Base-by-base conservation (phyloP, 352 stramenopile species). In the Globisporangium paroecandrum region DNA sequence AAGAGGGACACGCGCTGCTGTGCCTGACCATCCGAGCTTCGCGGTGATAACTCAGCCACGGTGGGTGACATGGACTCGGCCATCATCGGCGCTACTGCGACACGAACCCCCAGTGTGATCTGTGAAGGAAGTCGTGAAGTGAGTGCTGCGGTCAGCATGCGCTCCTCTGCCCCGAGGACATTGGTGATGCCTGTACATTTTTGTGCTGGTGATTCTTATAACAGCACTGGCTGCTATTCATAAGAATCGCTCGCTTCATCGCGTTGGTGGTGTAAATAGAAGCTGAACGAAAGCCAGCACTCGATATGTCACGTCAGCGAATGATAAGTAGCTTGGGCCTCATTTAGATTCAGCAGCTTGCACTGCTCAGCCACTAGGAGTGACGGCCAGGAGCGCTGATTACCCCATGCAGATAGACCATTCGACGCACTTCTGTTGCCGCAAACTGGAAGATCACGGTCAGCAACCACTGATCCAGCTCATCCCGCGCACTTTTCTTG, bases 311-410 rank as follows among this genome's bases (percentile, higher is more conserved):
- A 49, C 41, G 41, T 49, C 41, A 49, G 15, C 15, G 15, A 49
- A 1, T 22, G 41, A 10, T 49, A 9, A 22, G n/a, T n/a, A 10
- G 41, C 41, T 20, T 49, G 13, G 41, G 15, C 15, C 22, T n/a
- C 41, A 49, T 10, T 49, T 49, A 49, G 15, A 49, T 22, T 15
- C 51, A 18, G 10, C 12, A 58, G 24, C 51, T 57, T 12, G 12
- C 53, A 13, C 24, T 12, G 51, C n/a, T 36, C 24, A 36, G 53
- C 29, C 25, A 3, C 29, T 27, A 65, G 15, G 59, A 53, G 41
- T 64, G 41, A 20, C 59, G 59, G 9, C 59, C 59, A n/a, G 59
- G 59, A 13, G 59, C 59, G 2, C 59, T 2, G 1, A 65, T 65
- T 18, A 22, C 38, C 25, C 59, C 10, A 20, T 65, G 29, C 25